Percentiles rank a stretch among this genome's conserved stretches.
phyloP scores from a whole-genome alignment of 345 rosid species.

The Geranium rotundifolium region DNA sequence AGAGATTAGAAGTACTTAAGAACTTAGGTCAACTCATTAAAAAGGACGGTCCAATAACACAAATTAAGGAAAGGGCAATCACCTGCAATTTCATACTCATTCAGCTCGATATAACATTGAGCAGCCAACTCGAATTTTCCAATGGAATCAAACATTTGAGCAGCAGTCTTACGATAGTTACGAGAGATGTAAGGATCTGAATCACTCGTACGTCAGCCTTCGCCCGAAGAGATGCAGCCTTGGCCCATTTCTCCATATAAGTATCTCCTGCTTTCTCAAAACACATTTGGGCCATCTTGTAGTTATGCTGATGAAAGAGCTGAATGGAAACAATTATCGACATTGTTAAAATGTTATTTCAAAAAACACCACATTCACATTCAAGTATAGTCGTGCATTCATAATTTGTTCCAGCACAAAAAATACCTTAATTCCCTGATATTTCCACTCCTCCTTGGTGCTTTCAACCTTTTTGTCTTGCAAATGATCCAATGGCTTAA shows the following conservation, averaged over 20 bases:
- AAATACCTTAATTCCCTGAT: not conserved
- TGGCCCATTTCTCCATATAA: not conserved
- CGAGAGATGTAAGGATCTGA: not conserved
- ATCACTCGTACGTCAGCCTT: not conserved
- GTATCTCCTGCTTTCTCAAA: not conserved
- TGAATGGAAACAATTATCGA: not conserved
- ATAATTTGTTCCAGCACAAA: too few relatives aligned
- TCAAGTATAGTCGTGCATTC: too few relatives aligned
- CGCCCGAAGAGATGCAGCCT: not conserved
- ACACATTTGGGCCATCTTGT: not conserved
- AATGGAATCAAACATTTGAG: not conserved
- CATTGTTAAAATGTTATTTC: not conserved
- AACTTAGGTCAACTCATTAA: too few relatives aligned
- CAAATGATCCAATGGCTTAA: slow-evolving; percentile 20
- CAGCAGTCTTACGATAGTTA: not conserved
- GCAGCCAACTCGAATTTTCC: not conserved
- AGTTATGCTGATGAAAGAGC: not conserved
- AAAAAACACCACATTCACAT: too few relatives aligned
- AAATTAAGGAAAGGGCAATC: not conserved
- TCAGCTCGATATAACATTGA: not conserved
- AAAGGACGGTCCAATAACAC: too few relatives aligned
- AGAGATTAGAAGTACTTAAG: too few relatives aligned
- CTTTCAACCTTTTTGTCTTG: slow-evolving; percentile 32
- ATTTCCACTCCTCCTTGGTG: slow-evolving; percentile 3
- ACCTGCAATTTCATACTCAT: not conserved